A percentile compares a stretch with the other conserved stretches of the same genome.
These are phyloP conservation scores for Phytopythium ostracodes DNA, from an alignment of 352 stramenopile genomes.

Conservation along the genomic window DNA sequence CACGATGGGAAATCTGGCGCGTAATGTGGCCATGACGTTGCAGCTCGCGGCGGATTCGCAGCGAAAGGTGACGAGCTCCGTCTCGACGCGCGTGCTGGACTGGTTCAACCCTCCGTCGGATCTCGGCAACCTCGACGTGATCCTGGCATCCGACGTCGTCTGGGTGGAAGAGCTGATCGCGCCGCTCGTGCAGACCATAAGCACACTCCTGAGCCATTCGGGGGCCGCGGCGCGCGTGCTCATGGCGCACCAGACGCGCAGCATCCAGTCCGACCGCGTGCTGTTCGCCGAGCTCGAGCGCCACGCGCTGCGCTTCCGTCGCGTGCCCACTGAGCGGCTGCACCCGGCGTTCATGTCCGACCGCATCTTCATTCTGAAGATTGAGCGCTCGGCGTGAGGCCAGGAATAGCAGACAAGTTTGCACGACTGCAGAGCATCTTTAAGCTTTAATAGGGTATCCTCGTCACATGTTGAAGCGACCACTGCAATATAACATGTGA, in stretches of 20 bases:
- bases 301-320: constrained; percentile 14
- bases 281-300: constrained; percentile 50
- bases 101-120: constrained; percentile 59
- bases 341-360: constrained; percentile 15
- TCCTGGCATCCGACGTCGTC: constrained; percentile 89
- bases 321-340: constrained; percentile 8
- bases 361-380: constrained; percentile 6
- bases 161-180: constrained; percentile 87
- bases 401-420: too few species aligned
- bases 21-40: constrained; percentile 46
- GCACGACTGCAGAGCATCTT: too few species aligned
- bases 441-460: too few species aligned
- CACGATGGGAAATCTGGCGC: constrained; percentile 74
- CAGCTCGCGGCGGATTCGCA: constrained; percentile 14
- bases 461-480: too few species aligned
- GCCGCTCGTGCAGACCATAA: constrained; percentile 78
- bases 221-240: constrained; percentile 33
- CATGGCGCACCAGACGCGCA: constrained; percentile 74
- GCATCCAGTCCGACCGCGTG: constrained; percentile 47
- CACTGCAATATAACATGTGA: too few species aligned
- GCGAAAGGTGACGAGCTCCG: constrained; percentile 3
- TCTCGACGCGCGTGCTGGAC: constrained; percentile 45
- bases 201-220: constrained; percentile 38
- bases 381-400: neutral
- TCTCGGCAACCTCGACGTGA: constrained; percentile 66